These are phyloP conservation scores for Pseudonitzschia multistriata DNA, from an alignment of 108 stramenopile genomes.

Conservation along the genomic window DNA sequence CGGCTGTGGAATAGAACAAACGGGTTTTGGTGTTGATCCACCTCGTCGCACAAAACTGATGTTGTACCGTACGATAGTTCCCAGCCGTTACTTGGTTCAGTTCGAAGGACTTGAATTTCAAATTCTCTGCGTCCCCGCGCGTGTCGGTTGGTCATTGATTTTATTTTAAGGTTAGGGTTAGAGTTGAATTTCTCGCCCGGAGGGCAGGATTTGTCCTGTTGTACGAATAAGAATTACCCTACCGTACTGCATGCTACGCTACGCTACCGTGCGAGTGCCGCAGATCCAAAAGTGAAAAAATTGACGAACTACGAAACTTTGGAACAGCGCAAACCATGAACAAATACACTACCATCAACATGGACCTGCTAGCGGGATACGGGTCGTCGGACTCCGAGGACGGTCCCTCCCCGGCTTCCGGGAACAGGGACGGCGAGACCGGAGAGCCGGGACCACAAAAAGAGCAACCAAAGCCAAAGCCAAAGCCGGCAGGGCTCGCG, in stretches of 20 bases:
- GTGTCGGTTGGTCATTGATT: neutral
- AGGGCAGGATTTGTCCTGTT: no score
- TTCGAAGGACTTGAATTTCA: neutral
- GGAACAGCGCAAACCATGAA: no score
- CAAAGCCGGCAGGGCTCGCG: neutral
- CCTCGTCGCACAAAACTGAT: no score
- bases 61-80: no score
- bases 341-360: neutral
- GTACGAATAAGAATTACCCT: no score
- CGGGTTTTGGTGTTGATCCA: no score
- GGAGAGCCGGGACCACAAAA: neutral
- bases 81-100: neutral
- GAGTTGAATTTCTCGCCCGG: no score
- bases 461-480: neutral
- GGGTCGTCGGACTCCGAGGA: conserved; percentile 34
- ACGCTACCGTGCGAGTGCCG: no score
- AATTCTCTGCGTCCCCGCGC: conserved; percentile 14
- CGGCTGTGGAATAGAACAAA: no score
- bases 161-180: neutral
- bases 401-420: conserved; percentile 1
- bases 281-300: no score
- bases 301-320: no score
- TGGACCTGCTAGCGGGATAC: conserved; percentile 37
- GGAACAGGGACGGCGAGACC: neutral
- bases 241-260: no score